Conservation (phyloP, 148 eudicot genomes). For the Diospyros kaki region DNA sequence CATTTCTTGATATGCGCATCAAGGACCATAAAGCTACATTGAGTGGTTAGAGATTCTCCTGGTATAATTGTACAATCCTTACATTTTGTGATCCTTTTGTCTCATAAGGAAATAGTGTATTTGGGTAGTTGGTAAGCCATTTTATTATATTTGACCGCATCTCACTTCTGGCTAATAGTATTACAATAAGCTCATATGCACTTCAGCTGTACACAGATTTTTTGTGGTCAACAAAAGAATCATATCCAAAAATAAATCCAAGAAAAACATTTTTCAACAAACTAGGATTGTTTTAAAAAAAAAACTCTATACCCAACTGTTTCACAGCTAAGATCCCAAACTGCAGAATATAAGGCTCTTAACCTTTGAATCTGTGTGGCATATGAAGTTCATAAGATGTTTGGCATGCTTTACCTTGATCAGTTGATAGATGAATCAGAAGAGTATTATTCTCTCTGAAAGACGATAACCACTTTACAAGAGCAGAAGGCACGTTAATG, state of each 20-base stretch:
- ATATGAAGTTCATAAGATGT: background rate
- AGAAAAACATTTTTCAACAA: background rate
- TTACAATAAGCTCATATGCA: too few species aligned
- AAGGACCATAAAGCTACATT: too few species aligned
- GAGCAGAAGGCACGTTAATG: constrained; percentile 76
- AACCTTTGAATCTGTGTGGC: background rate
- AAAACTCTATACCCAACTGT: background rate
- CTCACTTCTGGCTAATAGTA: too few species aligned
- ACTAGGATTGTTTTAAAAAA: background rate
- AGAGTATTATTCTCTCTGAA: constrained; percentile 47
- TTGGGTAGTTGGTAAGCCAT: too few species aligned
- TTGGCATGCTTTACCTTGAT: constrained; percentile 57
- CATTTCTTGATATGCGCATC: too few species aligned
- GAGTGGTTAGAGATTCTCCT: too few species aligned
- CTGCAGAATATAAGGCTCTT: background rate
- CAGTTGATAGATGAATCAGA: constrained; percentile 91
- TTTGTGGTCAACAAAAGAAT: constrained; percentile 5
- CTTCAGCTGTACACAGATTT: background rate
- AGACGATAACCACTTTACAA: constrained; percentile 68
- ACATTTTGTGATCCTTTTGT: too few species aligned
- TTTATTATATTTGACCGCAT: too few species aligned
- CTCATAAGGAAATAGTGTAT: too few species aligned
- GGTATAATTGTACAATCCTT: too few species aligned
- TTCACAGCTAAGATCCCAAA: background rate
- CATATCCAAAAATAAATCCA: background rate